Evolutionary conservation across 1,284 basidiomycete genomes (phyloP).

Genomic region (Papiliotrema nemorosa): DNA sequence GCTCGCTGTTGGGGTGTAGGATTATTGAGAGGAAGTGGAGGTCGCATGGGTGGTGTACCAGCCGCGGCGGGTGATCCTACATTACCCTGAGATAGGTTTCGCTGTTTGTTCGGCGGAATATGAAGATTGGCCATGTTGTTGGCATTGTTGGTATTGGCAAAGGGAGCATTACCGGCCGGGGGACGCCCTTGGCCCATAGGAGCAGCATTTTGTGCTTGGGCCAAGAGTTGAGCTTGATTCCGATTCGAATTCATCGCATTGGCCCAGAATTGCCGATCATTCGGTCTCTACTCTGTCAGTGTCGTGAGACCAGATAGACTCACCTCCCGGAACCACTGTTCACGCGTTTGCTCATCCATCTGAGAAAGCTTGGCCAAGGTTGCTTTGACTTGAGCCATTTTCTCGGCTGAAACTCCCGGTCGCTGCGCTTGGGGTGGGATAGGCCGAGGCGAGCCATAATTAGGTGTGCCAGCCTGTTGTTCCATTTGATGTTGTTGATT

Average conservation of each 20-base stretch:
- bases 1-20: constrained; percentile 14
- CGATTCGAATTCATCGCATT: background rate
- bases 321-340: constrained; percentile 30
- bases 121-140: constrained; percentile 31
- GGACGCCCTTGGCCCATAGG: background rate
- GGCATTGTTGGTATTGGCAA: constrained; percentile 5
- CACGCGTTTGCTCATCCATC: constrained; percentile 35
- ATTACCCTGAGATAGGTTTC: constrained; percentile 16
- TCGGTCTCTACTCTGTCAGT: background rate
- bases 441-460: constrained; percentile 31
- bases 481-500: constrained; percentile 5
- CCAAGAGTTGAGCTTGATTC: background rate
- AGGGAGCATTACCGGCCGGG: background rate
- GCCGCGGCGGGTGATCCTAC: constrained; percentile 4
- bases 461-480: background rate
- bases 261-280: background rate
- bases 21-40: constrained; percentile 4
- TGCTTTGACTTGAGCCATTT: constrained; percentile 1
- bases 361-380: constrained; percentile 19
- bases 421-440: constrained; percentile 15
- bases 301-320: constrained; percentile 4
- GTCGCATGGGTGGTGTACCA: constrained; percentile 19
- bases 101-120: constrained; percentile 33
- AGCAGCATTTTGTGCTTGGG: background rate
- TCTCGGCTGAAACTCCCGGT: constrained; percentile 7